Base-by-base conservation (phyloP, 257 asterid species). In the Haberlea rhodopensis region DNA sequence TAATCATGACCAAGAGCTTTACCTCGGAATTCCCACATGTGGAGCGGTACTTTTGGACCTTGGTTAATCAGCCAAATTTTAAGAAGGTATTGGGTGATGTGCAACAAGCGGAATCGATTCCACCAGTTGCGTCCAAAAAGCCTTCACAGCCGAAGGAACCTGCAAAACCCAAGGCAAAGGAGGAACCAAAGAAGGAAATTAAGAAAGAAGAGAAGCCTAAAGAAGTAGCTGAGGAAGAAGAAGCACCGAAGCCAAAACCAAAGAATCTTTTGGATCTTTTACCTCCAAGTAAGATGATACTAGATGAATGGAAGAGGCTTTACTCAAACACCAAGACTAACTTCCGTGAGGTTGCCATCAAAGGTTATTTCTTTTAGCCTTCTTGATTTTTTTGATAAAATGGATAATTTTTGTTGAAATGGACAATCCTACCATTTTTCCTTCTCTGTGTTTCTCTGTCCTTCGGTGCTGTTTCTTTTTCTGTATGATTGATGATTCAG, bases 241-340 rank as follows among this genome's bases (percentile, higher is more conserved):
- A 81, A 71, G 96, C 96, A 48, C 97, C 97, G 25, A 92, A 92
- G 85, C 94, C 96, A 1, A 92, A 89, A 79, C 73, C 97, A 32
- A 89, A 89, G 87, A 92, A 92, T 71, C 96, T 97, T 3, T 78
- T 92, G 71, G 98, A 92, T 75, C 95, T 92, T 51, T 71, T 92
- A 81, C 98, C 98, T 29, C 97, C 98, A 18, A 92, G 98, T 37
- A 71, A 51, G 71, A 89, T 92, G 98, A 49, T 92, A 60, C 82
- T 92, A 0, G 98, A 92, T 77, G 98, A 92, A 0, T 92, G 98
- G 98, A 92, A 92, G 78, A 87, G 97, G 83, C 96, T 92, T 24
- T 92, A 92, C 84, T 92, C 98, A 2, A 92, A 92, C 84, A 92
- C 98, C 18, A 92, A 92, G 75, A 70, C 87, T 68, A 89, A 92